These are phyloP conservation scores for Cicer chorassanicum DNA, from an alignment of 306 rosid genomes.

Conservation along the genomic window DNA sequence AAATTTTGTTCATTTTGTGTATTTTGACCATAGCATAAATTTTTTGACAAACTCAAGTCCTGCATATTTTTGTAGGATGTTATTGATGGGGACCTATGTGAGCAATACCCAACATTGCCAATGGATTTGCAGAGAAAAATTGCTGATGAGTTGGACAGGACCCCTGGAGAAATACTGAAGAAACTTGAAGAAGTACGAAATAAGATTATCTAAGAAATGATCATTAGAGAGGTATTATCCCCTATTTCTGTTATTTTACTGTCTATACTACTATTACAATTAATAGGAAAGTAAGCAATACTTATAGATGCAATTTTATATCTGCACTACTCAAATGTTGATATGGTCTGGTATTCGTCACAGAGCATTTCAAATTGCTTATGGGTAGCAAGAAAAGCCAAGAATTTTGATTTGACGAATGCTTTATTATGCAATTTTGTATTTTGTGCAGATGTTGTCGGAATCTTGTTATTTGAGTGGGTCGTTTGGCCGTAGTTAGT, in stretches of 20 bases:
- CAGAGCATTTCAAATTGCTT: slow-evolving; percentile 7
- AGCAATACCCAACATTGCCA: slow-evolving; percentile 95
- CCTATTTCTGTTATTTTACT: slow-evolving; percentile 17
- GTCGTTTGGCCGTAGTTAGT: slow-evolving; percentile 29
- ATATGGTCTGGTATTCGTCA: not conserved
- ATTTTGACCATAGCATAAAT: not conserved
- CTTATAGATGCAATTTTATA: slow-evolving; percentile 10
- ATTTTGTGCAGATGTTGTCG: slow-evolving; percentile 40
- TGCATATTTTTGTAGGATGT: slow-evolving; percentile 70
- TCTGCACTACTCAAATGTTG: not conserved
- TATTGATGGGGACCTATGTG: slow-evolving; percentile 97
- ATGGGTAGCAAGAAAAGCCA: not conserved
- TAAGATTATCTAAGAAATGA: slow-evolving; percentile 73
- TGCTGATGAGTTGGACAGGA: slow-evolving; percentile 94
- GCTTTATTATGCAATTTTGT: slow-evolving; percentile 22
- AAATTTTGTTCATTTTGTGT: slow-evolving; percentile 13
- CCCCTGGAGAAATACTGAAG: slow-evolving; percentile 93
- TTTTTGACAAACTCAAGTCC: slow-evolving; percentile 15
- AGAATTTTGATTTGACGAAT: slow-evolving; percentile 35
- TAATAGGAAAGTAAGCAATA: not conserved
- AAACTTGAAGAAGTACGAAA: slow-evolving; percentile 92
- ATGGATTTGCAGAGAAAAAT: slow-evolving; percentile 95
- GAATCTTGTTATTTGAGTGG: slow-evolving; percentile 34
- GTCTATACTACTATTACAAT: slow-evolving; percentile 11
- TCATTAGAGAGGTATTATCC: slow-evolving; percentile 47